Evolutionary conservation across 2,329 filamentous ascomycete species (phyloP), one percentile per base, ranked within the genome.

Genomic region (Bipolaris cookei): DNA sequence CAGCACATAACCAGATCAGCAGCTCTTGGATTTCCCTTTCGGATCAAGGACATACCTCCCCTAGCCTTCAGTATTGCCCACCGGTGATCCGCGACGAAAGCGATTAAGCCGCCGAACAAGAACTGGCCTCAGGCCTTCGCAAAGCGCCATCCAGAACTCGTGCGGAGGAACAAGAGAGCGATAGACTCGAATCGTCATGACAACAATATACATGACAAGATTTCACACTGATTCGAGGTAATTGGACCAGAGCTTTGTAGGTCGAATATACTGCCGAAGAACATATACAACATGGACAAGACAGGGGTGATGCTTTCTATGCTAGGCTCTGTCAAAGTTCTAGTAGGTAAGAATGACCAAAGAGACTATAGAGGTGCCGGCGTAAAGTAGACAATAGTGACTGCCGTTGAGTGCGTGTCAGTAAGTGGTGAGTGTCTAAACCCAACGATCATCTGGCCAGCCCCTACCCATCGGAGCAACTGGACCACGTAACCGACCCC

Each of bases 1-100:
- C 45, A 53, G 25, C 56, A 61, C 60, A 47, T 61, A 42, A 50
- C 68, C 43, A 51, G 48, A 51, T 68, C 56, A 56, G 51, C 59
- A 58, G 39, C 42, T 37, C 46, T 65, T 35, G 59, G 63, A 25
- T 35, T 53, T 58, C 16, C 64, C 56, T 50, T 68, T n/a, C 62
- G 50, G n/a, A n/a, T n/a, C n/a, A n/a, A n/a, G n/a, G n/a, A n/a
- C n/a, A n/a, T n/a, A n/a, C n/a, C n/a, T n/a, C n/a, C n/a, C n/a
- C n/a, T n/a, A n/a, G n/a, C n/a, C n/a, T n/a, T n/a, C n/a, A n/a
- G n/a, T n/a, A n/a, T n/a, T n/a, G n/a, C n/a, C n/a, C n/a, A n/a
- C 32, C 32, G 38, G 38, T 16, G 38, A 41, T 41, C 38, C 38
- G 38, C 38, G 14, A 41, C 38, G 38, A 41, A 41, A 41, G 38